Evolutionary conservation across 75 land plant species (phyloP), one percentile per base, ranked within the genome.

Genomic region (Ceratopteris richardii): DNA sequence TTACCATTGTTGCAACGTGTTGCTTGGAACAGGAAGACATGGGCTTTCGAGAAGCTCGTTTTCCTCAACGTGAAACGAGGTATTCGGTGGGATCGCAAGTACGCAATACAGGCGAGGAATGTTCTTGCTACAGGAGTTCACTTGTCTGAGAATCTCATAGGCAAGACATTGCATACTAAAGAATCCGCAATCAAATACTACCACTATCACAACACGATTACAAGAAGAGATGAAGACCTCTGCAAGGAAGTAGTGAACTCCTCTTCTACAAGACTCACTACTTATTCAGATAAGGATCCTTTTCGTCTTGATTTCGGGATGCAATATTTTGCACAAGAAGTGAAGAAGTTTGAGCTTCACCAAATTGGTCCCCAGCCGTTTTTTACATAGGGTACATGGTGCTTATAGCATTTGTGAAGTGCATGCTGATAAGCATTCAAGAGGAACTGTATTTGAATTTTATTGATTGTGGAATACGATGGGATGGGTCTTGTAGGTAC

Each of bases 31-130:
- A 33, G 37, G 37, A 9, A 33, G 9, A 72, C 73, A 64, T 93
- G 98, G 98, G 87, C 81, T 22, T 71, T 93, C 21, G 98, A 93
- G 81, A 93, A 85, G 74, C 68, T 93, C 26, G 82, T 93, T 10
- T 93, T 72, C 65, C 67, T 48, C 56, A 85, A 83, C 51, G 79
- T 79, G 31, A 78, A 77, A 64, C 71, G 47, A 43, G 78, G 86
- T 4, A 57, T 80, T 10, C 52, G 84, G 47, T 55, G 85, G 44
- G 98, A 93, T 58, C 63, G 98, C 1, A 93, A 93, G 51, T 93
- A 93, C 52, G 98, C 86, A 9, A 74, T 88, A 13, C 89, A 85
- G 39, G 82, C 90, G 0, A 58, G 82, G 19, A 75, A 76, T 41
- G 87, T 76, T 26, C 62, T 72, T 40, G 81, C 98, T 0, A 76